Conservation (phyloP, 139 green algal species). For the Volvox reticuliferus region DNA sequence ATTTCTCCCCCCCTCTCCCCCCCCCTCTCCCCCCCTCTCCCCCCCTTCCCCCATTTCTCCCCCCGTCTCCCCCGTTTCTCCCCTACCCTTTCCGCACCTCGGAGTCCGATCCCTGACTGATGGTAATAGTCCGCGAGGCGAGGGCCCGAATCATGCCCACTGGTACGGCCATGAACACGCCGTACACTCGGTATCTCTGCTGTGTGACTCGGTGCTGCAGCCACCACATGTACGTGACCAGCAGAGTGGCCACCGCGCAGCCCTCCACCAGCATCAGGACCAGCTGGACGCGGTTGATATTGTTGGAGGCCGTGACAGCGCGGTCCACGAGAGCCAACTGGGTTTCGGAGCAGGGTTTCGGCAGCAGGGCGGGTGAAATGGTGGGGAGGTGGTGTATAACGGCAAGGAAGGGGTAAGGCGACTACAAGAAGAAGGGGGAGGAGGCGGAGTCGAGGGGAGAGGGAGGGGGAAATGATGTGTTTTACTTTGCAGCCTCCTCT, state of each 20-base stretch:
- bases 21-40: not conserved
- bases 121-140: conserved; percentile 23
- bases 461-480: not conserved
- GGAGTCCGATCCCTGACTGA: conserved; percentile 27
- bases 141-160: conserved; percentile 47
- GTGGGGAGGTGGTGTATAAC: no score
- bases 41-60: not conserved
- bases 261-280: conserved; percentile 42
- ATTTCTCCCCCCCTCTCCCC: not conserved
- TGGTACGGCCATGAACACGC: conserved; percentile 34
- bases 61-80: not conserved
- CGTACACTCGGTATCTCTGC: conserved; percentile 43
- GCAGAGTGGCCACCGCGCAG: conserved; percentile 38
- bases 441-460: no score
- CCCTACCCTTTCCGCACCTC: not conserved
- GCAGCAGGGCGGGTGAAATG: no score
- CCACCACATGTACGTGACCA: conserved; percentile 46
- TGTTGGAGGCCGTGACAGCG: conserved; percentile 8
- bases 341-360: not conserved
- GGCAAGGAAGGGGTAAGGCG: no score
- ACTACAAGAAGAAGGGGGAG: no score
- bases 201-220: conserved; percentile 44
- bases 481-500: no score
- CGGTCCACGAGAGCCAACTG: conserved; percentile 37
- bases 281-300: conserved; percentile 41